Percentiles rank a stretch among this genome's conserved stretches.
These are phyloP conservation scores for Cladosporium sp. DNA, from an alignment of 2,329 filamentous ascomycete genomes.

Conservation along the genomic window DNA sequence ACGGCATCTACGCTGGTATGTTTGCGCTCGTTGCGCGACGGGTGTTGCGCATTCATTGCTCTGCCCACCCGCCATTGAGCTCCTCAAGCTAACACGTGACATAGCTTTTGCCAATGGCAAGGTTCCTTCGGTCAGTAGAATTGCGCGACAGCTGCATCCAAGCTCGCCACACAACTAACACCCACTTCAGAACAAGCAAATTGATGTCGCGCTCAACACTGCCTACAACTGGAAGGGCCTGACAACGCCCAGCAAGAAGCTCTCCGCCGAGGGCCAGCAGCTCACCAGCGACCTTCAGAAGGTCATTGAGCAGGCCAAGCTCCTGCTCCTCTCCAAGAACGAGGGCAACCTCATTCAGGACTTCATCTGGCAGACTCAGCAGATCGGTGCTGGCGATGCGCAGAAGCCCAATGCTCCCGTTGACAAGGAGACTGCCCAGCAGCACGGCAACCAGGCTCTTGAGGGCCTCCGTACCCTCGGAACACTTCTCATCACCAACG, in stretches of 20 bases:
- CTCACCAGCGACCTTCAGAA: constrained; percentile 73
- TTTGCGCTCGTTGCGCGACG: neutral
- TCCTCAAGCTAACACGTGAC: constrained; percentile 13
- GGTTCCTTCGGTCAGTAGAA: constrained; percentile 70
- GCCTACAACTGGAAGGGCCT: constrained; percentile 70
- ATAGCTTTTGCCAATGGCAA: constrained; percentile 84
- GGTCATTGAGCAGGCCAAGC: constrained; percentile 80
- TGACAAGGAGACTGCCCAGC: constrained; percentile 70
- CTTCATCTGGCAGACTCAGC: constrained; percentile 90
- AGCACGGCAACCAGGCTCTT: constrained; percentile 78
- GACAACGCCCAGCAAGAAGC: constrained; percentile 64
- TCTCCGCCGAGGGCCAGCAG: constrained; percentile 77
- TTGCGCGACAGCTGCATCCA: neutral
- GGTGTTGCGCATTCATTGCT: neutral
- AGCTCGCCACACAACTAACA: constrained; percentile 14
- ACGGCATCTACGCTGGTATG: constrained; percentile 73
- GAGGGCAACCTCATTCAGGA: constrained; percentile 91
- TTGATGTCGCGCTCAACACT: constrained; percentile 91
- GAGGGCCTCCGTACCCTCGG: constrained; percentile 85
- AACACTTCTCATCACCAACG: constrained; percentile 87
- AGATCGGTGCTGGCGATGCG: constrained; percentile 63
- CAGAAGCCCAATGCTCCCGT: constrained; percentile 62
- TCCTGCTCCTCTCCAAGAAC: constrained; percentile 87
- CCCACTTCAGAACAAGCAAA: constrained; percentile 73
- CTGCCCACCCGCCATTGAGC: neutral